A percentile compares a stretch with the other conserved stretches of the same genome.
phyloP scores from a whole-genome alignment of 1,284 basidiomycete genomes.

The Rhodofomes roseus region DNA sequence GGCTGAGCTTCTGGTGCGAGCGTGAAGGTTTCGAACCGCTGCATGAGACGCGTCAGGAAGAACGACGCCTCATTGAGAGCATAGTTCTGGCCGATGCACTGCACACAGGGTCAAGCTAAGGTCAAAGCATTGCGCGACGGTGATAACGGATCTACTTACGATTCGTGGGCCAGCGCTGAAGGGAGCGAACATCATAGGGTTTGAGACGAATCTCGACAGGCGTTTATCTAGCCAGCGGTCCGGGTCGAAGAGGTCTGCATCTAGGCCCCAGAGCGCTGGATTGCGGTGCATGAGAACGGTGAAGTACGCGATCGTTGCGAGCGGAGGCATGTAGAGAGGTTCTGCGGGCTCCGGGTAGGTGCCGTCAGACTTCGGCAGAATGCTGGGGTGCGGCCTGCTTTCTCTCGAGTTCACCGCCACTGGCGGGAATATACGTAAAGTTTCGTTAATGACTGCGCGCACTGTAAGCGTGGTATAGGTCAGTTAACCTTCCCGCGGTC shows the following conservation, averaged over 20 bases:
- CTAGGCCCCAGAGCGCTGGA: conserved; percentile 57
- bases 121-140: neutral
- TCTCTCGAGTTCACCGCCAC: conserved; percentile 67
- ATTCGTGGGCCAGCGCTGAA: conserved; percentile 65
- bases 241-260: conserved; percentile 68
- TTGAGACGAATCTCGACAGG: conserved; percentile 43
- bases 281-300: conserved; percentile 61
- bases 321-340: conserved; percentile 57
- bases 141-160: conserved; percentile 27
- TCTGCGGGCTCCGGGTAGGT: conserved; percentile 35
- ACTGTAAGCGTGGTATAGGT: conserved; percentile 35
- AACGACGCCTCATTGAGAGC: conserved; percentile 71
- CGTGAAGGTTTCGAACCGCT: conserved; percentile 56
- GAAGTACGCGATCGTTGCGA: conserved; percentile 52
- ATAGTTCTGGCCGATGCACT: conserved; percentile 74
- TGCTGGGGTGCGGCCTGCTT: conserved; percentile 41
- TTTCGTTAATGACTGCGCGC: conserved; percentile 71
- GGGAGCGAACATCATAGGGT: conserved; percentile 65
- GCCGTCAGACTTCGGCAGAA: conserved; percentile 48
- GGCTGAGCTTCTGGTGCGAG: conserved; percentile 62
- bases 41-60: conserved; percentile 62
- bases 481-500: neutral
- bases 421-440: conserved; percentile 68
- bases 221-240: conserved; percentile 64
- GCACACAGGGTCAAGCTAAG: neutral